Percentiles rank a stretch among this genome's conserved stretches.
phyloP scores from a whole-genome alignment of 2,329 filamentous ascomycete species.

The Trichoderma cornu-damae region DNA sequence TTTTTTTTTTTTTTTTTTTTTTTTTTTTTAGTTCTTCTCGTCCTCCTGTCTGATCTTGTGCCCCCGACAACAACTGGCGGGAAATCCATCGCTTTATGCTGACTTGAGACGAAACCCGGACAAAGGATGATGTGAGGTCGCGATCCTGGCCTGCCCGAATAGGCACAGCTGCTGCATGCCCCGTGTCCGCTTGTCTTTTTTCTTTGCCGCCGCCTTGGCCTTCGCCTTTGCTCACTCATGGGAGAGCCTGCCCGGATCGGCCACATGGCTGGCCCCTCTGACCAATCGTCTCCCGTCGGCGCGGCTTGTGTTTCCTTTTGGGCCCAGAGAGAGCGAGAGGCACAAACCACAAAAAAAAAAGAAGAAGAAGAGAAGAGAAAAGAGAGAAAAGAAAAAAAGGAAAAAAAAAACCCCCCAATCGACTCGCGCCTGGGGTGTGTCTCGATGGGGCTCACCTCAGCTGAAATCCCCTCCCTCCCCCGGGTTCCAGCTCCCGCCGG shows the following conservation, averaged over 20 bases:
- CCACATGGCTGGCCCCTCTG: constrained; percentile 13
- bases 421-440: constrained; percentile 15
- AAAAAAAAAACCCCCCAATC: no score
- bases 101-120: constrained; percentile 6
- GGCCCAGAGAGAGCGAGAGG: constrained; percentile 30
- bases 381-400: not conserved
- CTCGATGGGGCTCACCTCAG: constrained; percentile 37
- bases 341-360: constrained; percentile 21
- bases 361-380: not conserved
- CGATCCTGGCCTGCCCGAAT: constrained; percentile 7
- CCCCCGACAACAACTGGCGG: constrained; percentile 6
- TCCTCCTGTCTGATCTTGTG: constrained; percentile 11
- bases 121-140: not conserved
- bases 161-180: not conserved
- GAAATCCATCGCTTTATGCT: not conserved
- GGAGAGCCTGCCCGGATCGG: constrained; percentile 2
- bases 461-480: constrained; percentile 26
- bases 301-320: constrained; percentile 21
- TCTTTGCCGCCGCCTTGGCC: not conserved
- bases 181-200: no score
- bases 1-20: no score
- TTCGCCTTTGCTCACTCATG: not conserved
- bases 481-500: constrained; percentile 17
- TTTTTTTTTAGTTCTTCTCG: no score
- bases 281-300: constrained; percentile 27